These are phyloP conservation scores for Patellifolia procumbens DNA, from an alignment of 179 eudicot genomes.

Conservation along the genomic window DNA sequence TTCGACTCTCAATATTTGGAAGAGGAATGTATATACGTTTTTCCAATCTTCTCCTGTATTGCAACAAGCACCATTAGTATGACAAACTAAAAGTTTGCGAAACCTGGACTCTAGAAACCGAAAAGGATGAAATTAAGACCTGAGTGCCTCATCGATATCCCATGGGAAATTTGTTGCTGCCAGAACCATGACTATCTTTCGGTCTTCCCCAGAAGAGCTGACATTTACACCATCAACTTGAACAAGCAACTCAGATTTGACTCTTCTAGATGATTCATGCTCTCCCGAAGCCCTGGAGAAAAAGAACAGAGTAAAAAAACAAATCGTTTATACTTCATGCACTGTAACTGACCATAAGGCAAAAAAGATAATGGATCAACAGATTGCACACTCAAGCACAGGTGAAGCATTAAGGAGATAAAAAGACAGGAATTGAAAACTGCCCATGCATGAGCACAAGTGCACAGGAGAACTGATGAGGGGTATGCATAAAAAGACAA, in stretches of 20 bases:
- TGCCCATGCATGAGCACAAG: constrained; percentile 9
- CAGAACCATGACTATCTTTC: constrained; percentile 97
- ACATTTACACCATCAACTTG: constrained; percentile 96
- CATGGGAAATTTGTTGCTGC: constrained; percentile 99
- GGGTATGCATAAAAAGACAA: neutral
- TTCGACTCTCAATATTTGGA: constrained; percentile 87
- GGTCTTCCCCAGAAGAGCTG: constrained; percentile 81
- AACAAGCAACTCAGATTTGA: constrained; percentile 95
- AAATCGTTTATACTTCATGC: neutral
- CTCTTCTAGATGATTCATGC: constrained; percentile 98
- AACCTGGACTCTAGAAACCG: neutral
- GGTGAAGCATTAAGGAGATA: neutral
- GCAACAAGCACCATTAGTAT: constrained; percentile 21
- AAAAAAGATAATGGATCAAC: neutral
- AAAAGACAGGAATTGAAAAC: neutral
- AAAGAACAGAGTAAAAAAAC: neutral
- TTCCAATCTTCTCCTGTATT: constrained; percentile 88
- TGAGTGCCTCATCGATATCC: constrained; percentile 98
- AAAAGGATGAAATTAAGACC: constrained; percentile 44
- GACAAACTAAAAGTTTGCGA: neutral
- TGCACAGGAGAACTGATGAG: neutral
- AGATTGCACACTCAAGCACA: neutral
- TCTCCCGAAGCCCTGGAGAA: constrained; percentile 95
- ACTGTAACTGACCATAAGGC: neutral
- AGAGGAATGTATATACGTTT: constrained; percentile 96